Conservation (phyloP, 768 basidiomycete species). For the Hydnum rufescens region DNA sequence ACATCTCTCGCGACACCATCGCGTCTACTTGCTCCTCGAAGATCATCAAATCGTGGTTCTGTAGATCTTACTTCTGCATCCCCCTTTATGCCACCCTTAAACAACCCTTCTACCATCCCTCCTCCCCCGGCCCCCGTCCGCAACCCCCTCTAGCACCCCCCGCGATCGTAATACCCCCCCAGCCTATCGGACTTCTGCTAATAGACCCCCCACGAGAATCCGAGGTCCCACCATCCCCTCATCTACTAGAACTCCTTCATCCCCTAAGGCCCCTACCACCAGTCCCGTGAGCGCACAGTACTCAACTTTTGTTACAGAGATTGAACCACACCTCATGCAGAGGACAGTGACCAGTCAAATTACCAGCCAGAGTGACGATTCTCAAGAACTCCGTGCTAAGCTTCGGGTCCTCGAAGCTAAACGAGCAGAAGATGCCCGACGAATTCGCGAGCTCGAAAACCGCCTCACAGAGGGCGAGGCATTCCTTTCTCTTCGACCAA, state of each 20-base stretch:
- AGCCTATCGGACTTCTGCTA: constrained; percentile 1
- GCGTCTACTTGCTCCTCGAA: constrained; percentile 1
- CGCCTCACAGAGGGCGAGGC: constrained; percentile 70
- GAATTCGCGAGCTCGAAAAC: constrained; percentile 65
- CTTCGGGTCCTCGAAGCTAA: constrained; percentile 71
- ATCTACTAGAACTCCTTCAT: neutral
- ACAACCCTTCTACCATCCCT: neutral
- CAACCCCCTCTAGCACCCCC: constrained; percentile 12
- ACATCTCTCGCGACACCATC: constrained; percentile 6
- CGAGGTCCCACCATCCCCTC: constrained; percentile 18
- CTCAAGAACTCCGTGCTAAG: constrained; percentile 68
- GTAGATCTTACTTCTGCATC: neutral
- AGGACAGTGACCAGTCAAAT: neutral
- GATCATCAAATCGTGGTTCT: neutral
- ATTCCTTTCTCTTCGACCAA: constrained; percentile 69
- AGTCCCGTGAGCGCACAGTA: neutral
- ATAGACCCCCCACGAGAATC: constrained; percentile 21
- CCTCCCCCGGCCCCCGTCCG: constrained; percentile 15
- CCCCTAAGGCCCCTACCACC: neutral
- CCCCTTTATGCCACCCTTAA: constrained; percentile 21
- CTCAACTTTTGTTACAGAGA: neutral
- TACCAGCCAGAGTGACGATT: constrained; percentile 20
- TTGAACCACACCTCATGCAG: neutral
- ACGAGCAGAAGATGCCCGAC: constrained; percentile 68
- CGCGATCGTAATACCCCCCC: constrained; percentile 5